These are phyloP conservation scores for Rhodotorula mucilaginosa DNA, from an alignment of 1,284 basidiomycete species.

Conservation along the genomic window DNA sequence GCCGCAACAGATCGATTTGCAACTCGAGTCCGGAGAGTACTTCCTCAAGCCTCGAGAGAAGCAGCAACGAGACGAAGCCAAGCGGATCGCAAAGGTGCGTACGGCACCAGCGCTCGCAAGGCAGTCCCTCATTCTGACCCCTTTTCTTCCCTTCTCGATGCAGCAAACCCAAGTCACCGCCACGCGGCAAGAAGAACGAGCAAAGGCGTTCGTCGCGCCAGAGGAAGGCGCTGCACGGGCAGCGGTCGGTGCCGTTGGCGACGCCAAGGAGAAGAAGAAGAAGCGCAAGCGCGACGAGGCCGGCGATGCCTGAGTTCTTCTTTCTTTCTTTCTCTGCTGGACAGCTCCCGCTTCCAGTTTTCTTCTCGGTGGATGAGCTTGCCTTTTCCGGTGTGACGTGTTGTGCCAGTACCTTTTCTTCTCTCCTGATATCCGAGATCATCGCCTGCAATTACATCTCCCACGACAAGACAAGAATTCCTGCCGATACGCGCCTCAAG, in stretches of 20 bases:
- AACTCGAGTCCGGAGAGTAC: conserved; percentile 95
- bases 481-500: no score
- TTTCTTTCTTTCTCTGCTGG: neutral
- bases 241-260: conserved; percentile 67
- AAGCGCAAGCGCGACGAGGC: conserved; percentile 53
- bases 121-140: neutral
- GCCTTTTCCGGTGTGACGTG: neutral
- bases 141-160: conserved; percentile 4
- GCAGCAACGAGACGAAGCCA: conserved; percentile 49
- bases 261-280: conserved; percentile 55
- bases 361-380: neutral
- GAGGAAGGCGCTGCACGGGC: conserved; percentile 67
- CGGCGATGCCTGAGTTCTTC: conserved; percentile 3
- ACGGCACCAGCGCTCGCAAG: no score
- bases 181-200: conserved; percentile 69
- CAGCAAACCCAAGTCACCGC: conserved; percentile 73
- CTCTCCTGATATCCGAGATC: no score
- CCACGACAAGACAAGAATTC: no score
- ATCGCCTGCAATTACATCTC: neutral
- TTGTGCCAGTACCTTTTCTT: no score
- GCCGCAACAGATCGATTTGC: conserved; percentile 69
- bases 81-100: conserved; percentile 33
- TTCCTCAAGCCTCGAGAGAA: conserved; percentile 88
- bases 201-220: conserved; percentile 79
- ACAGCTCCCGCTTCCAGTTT: neutral